Conservation (phyloP, 2,329 filamentous ascomycete species). For the Coleophoma crateriformis region DNA sequence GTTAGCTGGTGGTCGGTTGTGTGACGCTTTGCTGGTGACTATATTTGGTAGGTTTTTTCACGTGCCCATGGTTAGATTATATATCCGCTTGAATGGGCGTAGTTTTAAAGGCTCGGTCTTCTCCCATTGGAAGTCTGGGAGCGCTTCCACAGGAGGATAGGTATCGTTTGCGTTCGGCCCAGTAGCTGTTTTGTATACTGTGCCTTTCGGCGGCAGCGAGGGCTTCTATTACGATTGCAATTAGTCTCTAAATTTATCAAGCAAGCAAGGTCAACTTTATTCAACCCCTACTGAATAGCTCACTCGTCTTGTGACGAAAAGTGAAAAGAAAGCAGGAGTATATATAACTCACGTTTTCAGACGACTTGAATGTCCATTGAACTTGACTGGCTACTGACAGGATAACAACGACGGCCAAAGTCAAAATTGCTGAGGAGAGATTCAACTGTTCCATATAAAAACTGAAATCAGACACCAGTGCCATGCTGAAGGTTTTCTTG, state of each 20-base stretch:
- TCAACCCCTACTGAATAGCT: too few relatives aligned
- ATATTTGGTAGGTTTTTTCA: not conserved
- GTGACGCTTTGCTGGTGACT: not conserved
- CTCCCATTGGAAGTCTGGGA: conserved; percentile 44
- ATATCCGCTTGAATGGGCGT: conserved; percentile 54
- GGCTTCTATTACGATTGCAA: not conserved
- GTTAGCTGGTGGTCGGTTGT: not conserved
- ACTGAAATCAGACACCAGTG: not conserved
- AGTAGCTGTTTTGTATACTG: not conserved
- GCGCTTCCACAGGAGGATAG: conserved; percentile 22
- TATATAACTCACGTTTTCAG: too few relatives aligned
- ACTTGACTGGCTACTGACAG: not conserved
- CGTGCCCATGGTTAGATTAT: conserved; percentile 58
- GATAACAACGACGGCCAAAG: not conserved
- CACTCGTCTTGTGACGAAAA: too few relatives aligned
- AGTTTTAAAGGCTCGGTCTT: conserved; percentile 44
- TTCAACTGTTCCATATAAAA: not conserved
- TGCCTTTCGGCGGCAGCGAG: not conserved
- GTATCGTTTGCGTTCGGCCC: not conserved
- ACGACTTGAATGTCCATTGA: not conserved
- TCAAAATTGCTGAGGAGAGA: not conserved
- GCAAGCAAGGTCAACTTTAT: too few relatives aligned
- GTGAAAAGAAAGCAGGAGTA: too few relatives aligned
- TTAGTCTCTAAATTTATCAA: not conserved
- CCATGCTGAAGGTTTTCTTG: not conserved